Conservation (phyloP, 352 stramenopile genomes). For the Globisporangium solare region DNA sequence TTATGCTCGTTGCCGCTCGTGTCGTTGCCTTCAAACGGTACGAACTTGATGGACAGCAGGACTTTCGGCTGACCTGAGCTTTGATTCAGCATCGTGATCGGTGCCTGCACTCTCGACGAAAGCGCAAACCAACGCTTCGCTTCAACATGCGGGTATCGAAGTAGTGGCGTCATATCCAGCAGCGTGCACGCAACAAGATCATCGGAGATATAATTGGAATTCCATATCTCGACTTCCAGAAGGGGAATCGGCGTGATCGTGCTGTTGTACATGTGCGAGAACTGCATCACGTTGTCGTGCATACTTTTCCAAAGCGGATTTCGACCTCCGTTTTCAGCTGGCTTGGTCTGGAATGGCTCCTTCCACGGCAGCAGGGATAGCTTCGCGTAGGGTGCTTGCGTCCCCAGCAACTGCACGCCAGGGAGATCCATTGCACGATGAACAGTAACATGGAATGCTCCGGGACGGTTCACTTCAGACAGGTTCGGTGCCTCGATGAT, state of each 20-base stretch:
- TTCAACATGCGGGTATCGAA: constrained; percentile 68
- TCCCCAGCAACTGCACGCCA: constrained; percentile 57
- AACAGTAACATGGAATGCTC: constrained; percentile 73
- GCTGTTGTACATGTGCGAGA: constrained; percentile 89
- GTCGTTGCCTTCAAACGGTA: constrained; percentile 57
- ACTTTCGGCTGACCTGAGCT: constrained; percentile 54
- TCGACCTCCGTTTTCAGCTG: constrained; percentile 62
- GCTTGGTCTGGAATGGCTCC: constrained; percentile 76
- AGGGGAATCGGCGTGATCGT: constrained; percentile 81
- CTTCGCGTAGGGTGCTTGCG: constrained; percentile 65
- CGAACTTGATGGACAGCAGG: constrained; percentile 74
- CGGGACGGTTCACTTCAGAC: constrained; percentile 58
- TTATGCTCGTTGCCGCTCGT: constrained; percentile 69
- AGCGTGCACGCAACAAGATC: constrained; percentile 76
- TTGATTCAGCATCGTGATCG: constrained; percentile 35
- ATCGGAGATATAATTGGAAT: constrained; percentile 77
- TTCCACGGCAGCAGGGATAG: constrained; percentile 81
- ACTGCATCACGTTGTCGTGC: constrained; percentile 79
- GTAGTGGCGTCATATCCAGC: constrained; percentile 76
- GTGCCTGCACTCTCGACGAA: constrained; percentile 42
- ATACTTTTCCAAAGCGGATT: constrained; percentile 68
- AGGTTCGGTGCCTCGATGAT: constrained; percentile 43
- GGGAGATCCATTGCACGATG: constrained; percentile 70
- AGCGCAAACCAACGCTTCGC: constrained; percentile 80
- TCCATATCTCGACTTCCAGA: constrained; percentile 84